Conservation (phyloP, 2,329 filamentous ascomycete genomes). For the Cladosporium oxysporum region DNA sequence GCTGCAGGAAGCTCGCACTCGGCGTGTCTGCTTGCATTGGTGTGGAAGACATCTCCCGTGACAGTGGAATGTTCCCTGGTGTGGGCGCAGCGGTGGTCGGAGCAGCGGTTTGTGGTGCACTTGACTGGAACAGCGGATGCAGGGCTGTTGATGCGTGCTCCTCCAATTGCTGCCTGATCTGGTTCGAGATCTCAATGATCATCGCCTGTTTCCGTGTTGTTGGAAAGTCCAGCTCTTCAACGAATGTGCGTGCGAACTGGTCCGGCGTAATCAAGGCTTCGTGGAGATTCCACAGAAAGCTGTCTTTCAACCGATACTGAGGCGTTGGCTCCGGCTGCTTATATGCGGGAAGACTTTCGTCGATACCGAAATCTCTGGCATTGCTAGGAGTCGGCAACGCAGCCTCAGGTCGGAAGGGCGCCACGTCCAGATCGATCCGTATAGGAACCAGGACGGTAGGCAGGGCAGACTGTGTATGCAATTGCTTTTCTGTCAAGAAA, state of each 20-base stretch:
- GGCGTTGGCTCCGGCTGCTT: constrained; percentile 76
- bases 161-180: constrained; percentile 92
- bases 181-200: constrained; percentile 81
- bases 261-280: constrained; percentile 93
- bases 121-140: constrained; percentile 84
- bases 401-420: constrained; percentile 69
- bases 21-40: constrained; percentile 37
- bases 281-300: constrained; percentile 97
- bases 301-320: constrained; percentile 85
- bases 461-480: constrained; percentile 68
- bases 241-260: constrained; percentile 86
- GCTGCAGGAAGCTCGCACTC: constrained; percentile 33
- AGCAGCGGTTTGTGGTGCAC: constrained; percentile 29
- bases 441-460: constrained; percentile 93
- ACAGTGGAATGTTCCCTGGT: constrained; percentile 43
- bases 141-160: constrained; percentile 94
- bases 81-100: constrained; percentile 33
- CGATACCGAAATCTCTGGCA: constrained; percentile 58
- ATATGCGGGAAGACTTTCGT: constrained; percentile 76
- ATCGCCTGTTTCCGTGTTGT: constrained; percentile 63
- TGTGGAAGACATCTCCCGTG: constrained; percentile 54
- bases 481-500: constrained; percentile 58
- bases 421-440: constrained; percentile 91
- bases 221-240: constrained; percentile 90
- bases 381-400: constrained; percentile 66